Percentiles rank a stretch among this genome's conserved stretches.
Conservation (phyloP, 2,329 filamentous ascomycete species). For the Neopestalotiopsis rosae region DNA sequence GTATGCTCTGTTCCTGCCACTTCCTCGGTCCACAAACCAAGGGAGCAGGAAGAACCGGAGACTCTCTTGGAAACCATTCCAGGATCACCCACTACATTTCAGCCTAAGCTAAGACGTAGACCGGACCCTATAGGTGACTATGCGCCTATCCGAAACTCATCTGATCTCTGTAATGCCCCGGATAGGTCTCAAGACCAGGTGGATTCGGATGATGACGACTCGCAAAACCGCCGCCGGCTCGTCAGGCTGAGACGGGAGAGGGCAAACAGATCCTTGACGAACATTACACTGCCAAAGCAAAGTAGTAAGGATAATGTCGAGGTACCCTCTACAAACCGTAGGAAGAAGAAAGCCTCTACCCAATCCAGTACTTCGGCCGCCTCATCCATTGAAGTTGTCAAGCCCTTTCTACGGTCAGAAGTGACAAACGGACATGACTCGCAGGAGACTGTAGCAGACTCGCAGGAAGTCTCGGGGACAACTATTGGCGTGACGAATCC, state of each 20-base stretch:
- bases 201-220: conserved; percentile 31
- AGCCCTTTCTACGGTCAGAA: conserved; percentile 23
- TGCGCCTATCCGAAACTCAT: conserved; percentile 27
- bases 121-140: conserved; percentile 36
- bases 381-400: conserved; percentile 22
- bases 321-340: conserved; percentile 36
- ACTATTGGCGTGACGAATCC: conserved; percentile 7
- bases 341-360: conserved; percentile 9
- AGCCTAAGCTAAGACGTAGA: conserved; percentile 21
- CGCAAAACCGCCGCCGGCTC: conserved; percentile 30
- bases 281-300: conserved; percentile 26
- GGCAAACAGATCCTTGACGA: conserved; percentile 33
- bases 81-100: conserved; percentile 24
- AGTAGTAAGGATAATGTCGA: conserved; percentile 29
- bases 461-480: conserved; percentile 28
- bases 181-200: conserved; percentile 26
- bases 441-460: conserved; percentile 38
- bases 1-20: conserved; percentile 23
- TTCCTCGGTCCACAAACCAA: neutral
- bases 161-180: neutral
- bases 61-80: conserved; percentile 17
- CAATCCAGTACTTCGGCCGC: conserved; percentile 8
- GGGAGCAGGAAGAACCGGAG: neutral
- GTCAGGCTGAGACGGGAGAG: conserved; percentile 31
- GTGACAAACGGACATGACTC: conserved; percentile 28